Evolutionary conservation across 1,284 basidiomycete species (phyloP), one percentile per base, ranked within the genome.

Genomic region (Phaffia rhodozyma): DNA sequence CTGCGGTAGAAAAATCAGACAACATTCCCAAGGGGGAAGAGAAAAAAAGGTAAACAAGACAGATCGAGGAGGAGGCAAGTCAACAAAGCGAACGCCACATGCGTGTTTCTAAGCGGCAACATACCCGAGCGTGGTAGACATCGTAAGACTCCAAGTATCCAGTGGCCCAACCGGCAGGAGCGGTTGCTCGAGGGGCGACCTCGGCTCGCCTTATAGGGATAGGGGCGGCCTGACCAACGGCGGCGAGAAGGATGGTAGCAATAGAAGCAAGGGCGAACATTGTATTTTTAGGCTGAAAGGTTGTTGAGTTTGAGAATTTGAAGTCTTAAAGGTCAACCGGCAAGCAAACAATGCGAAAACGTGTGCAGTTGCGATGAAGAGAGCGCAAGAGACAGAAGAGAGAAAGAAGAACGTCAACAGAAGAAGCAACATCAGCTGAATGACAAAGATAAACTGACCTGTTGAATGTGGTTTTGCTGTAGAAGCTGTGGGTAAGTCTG

Each of bases 171-270:
- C 61, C 59, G 52, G 68, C 38, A 57, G 74, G 74, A 38, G 69
- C 70, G 49, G 67, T 71, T 78, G 81, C 84, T 53, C 77, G 78
- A 30, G 74, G 69, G 21, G 58, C 68, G 79, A 81, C 53, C 23
- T 60, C 60, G 77, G 66, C 25, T 73, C 61, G 58, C 53, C 55
- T 62, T 38, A 72, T 58, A n/a, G 68, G 66, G 66, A 73, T 70
- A 67, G 82, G 79, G 64, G 81, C 82, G 68, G 83, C 77, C 58
- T 66, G 47, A 60, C 67, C 78, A 76, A 63, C 78, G 29, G 78
- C 74, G 67, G 76, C 75, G 70, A 83, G 70, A 67, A 81, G 81
- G 69, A 84, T 71, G 70, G 81, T 76, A 71, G 79, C 70, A 77
- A 72, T 70, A 81, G 71, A 68, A 75, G 71, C 68, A 75, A 73